Conservation (phyloP, 2,329 filamentous ascomycete genomes). For the Alternaria triticimaculans region DNA sequence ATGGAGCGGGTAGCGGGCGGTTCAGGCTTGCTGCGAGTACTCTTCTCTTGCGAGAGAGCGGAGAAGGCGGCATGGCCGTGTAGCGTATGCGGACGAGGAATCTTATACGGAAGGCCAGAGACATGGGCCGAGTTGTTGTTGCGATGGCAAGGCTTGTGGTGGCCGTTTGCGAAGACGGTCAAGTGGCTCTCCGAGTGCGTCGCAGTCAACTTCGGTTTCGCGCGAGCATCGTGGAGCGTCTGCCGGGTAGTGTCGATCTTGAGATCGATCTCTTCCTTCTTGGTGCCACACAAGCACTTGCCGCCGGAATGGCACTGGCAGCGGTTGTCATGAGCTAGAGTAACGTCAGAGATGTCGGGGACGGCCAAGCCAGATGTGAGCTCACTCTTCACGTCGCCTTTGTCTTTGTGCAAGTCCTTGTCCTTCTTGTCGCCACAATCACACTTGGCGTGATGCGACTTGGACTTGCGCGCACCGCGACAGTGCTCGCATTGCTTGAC, state of each 20-base stretch:
- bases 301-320: slow-evolving; percentile 65
- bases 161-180: slow-evolving; percentile 68
- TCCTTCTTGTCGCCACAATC: slow-evolving; percentile 94
- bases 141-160: slow-evolving; percentile 69
- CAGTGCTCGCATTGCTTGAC: slow-evolving; percentile 98
- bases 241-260: slow-evolving; percentile 52
- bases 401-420: slow-evolving; percentile 58
- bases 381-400: slow-evolving; percentile 50
- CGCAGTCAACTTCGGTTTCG: slow-evolving; percentile 63
- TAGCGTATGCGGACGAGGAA: slow-evolving; percentile 55
- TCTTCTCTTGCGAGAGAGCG: slow-evolving; percentile 30
- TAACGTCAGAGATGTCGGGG: slow-evolving; percentile 40
- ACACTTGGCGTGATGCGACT: slow-evolving; percentile 92
- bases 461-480: slow-evolving; percentile 93
- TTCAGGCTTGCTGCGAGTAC: slow-evolving; percentile 33
- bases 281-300: slow-evolving; percentile 65
- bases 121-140: slow-evolving; percentile 70
- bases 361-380: slow-evolving; percentile 39
- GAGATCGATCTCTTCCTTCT: slow-evolving; percentile 62
- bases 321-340: slow-evolving; percentile 47
- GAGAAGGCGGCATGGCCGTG: slow-evolving; percentile 43
- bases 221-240: slow-evolving; percentile 54
- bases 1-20: slow-evolving; percentile 36
- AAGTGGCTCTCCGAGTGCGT: slow-evolving; percentile 66
- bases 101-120: slow-evolving; percentile 67